Base-by-base conservation (phyloP, 2,329 filamentous ascomycete genomes). In the Xylariaceae sp. region DNA sequence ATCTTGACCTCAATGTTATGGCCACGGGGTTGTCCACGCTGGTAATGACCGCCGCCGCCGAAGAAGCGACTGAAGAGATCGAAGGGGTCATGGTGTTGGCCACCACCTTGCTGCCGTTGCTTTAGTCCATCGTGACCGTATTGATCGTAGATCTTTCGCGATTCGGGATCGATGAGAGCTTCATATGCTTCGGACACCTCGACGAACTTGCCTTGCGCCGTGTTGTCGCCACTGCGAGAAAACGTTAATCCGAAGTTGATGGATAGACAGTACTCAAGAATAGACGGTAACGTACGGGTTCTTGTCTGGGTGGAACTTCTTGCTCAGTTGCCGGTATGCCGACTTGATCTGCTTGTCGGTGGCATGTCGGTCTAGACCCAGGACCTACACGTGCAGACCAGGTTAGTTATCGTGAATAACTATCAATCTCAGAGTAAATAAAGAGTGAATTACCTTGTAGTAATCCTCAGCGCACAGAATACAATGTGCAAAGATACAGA, bases 41-140 rank as follows among this genome's bases (percentile, higher is more conserved):
- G 85, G 67, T 88, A 95, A 75, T 94, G 90, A 8, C 92, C 92
- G 50, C 84, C 88, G 18, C 93, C 93, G 64, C 94, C 94, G 72
- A 99, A 99, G 83, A 99, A 97, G 66, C 91, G 88, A 57, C 87
- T 92, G 81, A 99, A 99, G 48, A 99, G 80, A 74, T 99, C 94
- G 72, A 97, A 97, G 17, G 94, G 92, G 72, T 99, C 92, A 73
- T 93, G 88, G 60, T 84, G 80, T 37, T 76, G 76, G 49, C 81
- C 81, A 8, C 84, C 84, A 42, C 85, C 83, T 51, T 90, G 88
- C 69, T 89, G 85, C 70, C 90, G 90, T 71, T 94, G 88, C 71
- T 94, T 85, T 54, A 97, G 80, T 23, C 92, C 94, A 54, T 97
- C 93, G 72, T 96, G 89, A 61, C 94, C 94, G 73, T 96, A 89